Evolutionary conservation across 2,329 filamentous ascomycete species (phyloP).

Genomic region (Fusarium compactum): DNA sequence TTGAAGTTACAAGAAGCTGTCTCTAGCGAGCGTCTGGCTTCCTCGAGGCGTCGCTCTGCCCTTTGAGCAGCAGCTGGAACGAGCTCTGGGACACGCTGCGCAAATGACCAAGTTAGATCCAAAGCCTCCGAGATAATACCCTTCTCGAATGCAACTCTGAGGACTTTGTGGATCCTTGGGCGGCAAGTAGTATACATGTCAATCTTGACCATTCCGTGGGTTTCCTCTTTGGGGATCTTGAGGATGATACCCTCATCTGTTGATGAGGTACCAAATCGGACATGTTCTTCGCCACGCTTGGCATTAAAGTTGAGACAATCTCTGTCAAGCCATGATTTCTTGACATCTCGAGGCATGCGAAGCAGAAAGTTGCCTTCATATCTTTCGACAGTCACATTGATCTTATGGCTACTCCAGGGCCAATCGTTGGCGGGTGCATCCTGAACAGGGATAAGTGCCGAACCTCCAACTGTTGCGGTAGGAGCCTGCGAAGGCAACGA

Average conservation of each 20-base stretch:
- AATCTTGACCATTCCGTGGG: constrained; percentile 69
- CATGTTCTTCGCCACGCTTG: constrained; percentile 59
- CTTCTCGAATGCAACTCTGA: constrained; percentile 70
- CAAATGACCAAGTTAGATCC: constrained; percentile 59
- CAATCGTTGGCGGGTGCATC: constrained; percentile 50
- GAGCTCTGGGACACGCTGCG: constrained; percentile 56
- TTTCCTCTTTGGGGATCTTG: constrained; percentile 65
- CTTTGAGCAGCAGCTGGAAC: constrained; percentile 56
- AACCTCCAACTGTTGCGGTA: constrained; percentile 35
- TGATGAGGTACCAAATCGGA: constrained; percentile 63
- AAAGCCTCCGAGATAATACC: constrained; percentile 59
- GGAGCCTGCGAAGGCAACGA: constrained; percentile 26
- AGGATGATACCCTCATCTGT: constrained; percentile 65
- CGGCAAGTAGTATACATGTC: constrained; percentile 69
- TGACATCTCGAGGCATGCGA: constrained; percentile 61
- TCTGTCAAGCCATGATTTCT: constrained; percentile 68
- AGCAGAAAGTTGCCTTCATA: constrained; percentile 65
- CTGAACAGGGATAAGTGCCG: constrained; percentile 49
- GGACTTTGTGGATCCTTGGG: constrained; percentile 71
- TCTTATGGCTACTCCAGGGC: constrained; percentile 52
- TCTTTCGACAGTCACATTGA: constrained; percentile 49
- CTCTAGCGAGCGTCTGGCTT: constrained; percentile 50
- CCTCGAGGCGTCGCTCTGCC: constrained; percentile 54
- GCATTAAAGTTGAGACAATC: constrained; percentile 69
- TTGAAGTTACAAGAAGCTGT: constrained; percentile 50